Percentiles rank a stretch among this genome's conserved stretches.
Evolutionary conservation across 2,329 filamentous ascomycete genomes (phyloP).

Genomic region (Zasmidium cellare): DNA sequence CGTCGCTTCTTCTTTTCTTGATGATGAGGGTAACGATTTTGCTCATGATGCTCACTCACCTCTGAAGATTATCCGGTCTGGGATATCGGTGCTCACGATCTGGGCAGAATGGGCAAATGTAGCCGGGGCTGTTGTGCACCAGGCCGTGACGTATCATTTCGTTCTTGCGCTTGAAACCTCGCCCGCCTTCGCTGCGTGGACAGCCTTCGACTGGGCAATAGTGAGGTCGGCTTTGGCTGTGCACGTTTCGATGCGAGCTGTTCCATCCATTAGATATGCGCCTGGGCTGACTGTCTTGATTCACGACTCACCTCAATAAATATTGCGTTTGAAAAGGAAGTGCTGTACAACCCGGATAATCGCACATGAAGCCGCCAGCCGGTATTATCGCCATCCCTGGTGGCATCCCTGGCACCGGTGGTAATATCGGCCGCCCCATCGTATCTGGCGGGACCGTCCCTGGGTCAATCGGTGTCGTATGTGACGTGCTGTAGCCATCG

Average conservation of each 20-base stretch:
- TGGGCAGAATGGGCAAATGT: constrained; percentile 93
- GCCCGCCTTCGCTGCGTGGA: constrained; percentile 60
- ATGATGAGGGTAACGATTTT: too few relatives aligned
- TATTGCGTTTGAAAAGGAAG: constrained; percentile 75
- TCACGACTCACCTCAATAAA: constrained; percentile 63
- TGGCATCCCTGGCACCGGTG: constrained; percentile 26
- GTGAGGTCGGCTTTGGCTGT: constrained; percentile 63
- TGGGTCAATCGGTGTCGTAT: constrained; percentile 38
- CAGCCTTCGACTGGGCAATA: constrained; percentile 62
- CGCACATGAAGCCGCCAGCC: constrained; percentile 58
- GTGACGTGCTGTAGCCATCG: constrained; percentile 36
- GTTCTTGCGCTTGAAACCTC: constrained; percentile 69
- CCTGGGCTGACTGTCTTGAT: too few relatives aligned
- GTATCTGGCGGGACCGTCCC: constrained; percentile 32
- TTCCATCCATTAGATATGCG: too few relatives aligned
- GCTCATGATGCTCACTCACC: too few relatives aligned
- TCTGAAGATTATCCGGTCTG: constrained; percentile 90
- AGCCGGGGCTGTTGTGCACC: constrained; percentile 91
- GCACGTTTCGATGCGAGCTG: constrained; percentile 71
- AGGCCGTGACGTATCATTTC: constrained; percentile 77
- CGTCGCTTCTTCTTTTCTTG: too few relatives aligned
- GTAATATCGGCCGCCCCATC: constrained; percentile 22
- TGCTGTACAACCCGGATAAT: constrained; percentile 65
- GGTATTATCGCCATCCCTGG: constrained; percentile 35
- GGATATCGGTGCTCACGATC: constrained; percentile 94